Base-by-base conservation (phyloP, 2,329 filamentous ascomycete species). In the Fusarium floridanum region DNA sequence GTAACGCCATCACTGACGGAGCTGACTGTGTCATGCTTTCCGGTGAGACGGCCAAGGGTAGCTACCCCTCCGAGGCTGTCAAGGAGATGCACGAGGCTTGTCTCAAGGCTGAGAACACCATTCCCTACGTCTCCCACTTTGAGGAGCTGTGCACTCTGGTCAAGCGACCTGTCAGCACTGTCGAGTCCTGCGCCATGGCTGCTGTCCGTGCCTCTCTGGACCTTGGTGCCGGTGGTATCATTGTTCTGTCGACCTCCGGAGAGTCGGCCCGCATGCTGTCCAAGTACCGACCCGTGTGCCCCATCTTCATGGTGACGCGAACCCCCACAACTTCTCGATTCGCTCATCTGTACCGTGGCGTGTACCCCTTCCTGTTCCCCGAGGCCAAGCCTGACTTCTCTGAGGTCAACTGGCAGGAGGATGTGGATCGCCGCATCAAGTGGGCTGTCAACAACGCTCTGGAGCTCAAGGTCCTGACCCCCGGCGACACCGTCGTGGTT, bases 21-120 rank as follows among this genome's bases (percentile, higher is more conserved):
- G 95, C 96, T 72, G 97, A 99, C 90, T 99, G 97, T 87, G 97
- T 99, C 85, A 99, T 99, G 97, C 90, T 99, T 88, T 98, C 96
- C 73, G 97, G 97, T 77, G 97, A 99, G 91, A 99, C 97, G 55
- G 97, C 97, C 86, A 99, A 99, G 92, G 97, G 97, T 81, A 92
- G 88, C 85, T 99, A 99, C 88, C 97, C 97, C 73, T 89, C 90
- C 78, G 95, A 98, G 88, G 94, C 97, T 63, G 96, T 99, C 70
- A 91, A 88, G 76, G 97, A 98, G 94, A 99, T 99, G 97, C 94
- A 97, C 90, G 94, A 98, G 87, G 95, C 97, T 61, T 98, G 96
- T 86, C 89, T 98, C 85, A 92, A 97, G 85, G 97, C 97, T 63
- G 97, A 99, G 89, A 95, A 98, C 84, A 95, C 95, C 76, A 98